Percentiles rank a stretch among this genome's conserved stretches.
Evolutionary conservation across 495 filamentous ascomycete genomes (phyloP).

Genomic region (Neurospora sp.): DNA sequence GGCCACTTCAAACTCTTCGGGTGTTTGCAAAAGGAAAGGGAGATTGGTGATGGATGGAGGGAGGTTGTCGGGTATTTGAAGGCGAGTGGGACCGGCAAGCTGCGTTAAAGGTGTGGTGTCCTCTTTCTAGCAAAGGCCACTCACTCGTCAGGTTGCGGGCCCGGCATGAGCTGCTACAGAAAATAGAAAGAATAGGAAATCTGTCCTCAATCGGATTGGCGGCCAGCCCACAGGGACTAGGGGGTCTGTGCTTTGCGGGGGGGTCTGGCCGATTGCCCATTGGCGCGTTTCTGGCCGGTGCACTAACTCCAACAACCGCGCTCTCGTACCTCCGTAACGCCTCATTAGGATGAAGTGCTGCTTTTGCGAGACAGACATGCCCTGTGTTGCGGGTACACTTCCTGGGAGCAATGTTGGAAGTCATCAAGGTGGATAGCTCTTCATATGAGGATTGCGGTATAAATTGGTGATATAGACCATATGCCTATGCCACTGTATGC

Average conservation of each 20-base stretch:
- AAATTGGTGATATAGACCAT: neutral
- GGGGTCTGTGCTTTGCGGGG: neutral
- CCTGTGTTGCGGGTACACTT: neutral
- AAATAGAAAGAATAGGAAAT: constrained; percentile 18
- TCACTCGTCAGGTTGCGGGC: neutral
- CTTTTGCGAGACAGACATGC: neutral
- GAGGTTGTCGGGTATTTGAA: constrained; percentile 2
- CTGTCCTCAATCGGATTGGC: constrained; percentile 22
- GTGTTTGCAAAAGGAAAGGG: constrained; percentile 7
- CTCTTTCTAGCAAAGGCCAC: neutral
- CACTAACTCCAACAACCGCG: neutral
- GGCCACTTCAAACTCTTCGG: constrained; percentile 1
- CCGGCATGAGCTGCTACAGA: neutral
- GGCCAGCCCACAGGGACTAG: constrained; percentile 10
- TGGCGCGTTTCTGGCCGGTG: neutral
- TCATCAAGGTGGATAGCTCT: neutral
- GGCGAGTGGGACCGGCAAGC: constrained; percentile 1
- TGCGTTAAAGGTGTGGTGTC: constrained; percentile 2
- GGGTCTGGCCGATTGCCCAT: neutral
- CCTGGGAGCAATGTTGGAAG: neutral
- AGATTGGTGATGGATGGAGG: constrained; percentile 5
- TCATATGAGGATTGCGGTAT: neutral
- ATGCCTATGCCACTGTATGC: neutral
- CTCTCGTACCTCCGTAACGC: neutral
- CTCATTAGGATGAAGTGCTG: neutral